Evolutionary conservation across 208 protist genomes (phyloP), one percentile per base, ranked within the genome.

Genomic region (Strigomonas galati): DNA sequence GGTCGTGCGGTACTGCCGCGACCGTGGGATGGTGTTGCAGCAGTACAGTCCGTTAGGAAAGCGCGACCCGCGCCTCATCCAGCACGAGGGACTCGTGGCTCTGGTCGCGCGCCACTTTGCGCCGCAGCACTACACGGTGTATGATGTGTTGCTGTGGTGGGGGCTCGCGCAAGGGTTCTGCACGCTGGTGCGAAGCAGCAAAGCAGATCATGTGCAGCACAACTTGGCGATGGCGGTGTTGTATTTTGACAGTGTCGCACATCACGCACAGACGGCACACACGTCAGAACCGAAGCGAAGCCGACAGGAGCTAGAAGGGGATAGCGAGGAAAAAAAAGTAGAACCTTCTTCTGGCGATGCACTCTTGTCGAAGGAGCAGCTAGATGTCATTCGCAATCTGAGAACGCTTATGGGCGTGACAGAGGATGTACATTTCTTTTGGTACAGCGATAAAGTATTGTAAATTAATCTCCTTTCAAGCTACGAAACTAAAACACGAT

Each of bases 21-120:
- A 43, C 21, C 78, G 66, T 48, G 79, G 72, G 4, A 92, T 96
- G 53, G 44, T 91, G 24, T 30, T 90, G 32, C 87, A 96, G 84
- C 86, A 93, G 71, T 96, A 94, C 72, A 83, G 85, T 6, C 87
- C 91, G 27, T 68, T 94, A 0, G 91, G 71, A 0, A 76, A 91
- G 48, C 64, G 76, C 0, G 71, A 93, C 55, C 44, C 72, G 0
- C 59, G 55, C 2, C 74, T 96, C 1, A 30, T 87, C 10, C 61
- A 77, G 28, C 78, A 96, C 64, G 83, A 79, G 0, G 28, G 43
- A 17, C 58, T 95, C 21, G 57, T 82, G 19, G 72, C 60, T 2
- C 31, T 88, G 17, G 72, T 81, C 56, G 62, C 60, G 43, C 49
- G 44, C 2, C 60, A 77, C 52, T 93, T 95, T 31, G 27, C 52